Conservation (phyloP, 1,139 yeast genomes). For the Meyerozyma carpophila region DNA sequence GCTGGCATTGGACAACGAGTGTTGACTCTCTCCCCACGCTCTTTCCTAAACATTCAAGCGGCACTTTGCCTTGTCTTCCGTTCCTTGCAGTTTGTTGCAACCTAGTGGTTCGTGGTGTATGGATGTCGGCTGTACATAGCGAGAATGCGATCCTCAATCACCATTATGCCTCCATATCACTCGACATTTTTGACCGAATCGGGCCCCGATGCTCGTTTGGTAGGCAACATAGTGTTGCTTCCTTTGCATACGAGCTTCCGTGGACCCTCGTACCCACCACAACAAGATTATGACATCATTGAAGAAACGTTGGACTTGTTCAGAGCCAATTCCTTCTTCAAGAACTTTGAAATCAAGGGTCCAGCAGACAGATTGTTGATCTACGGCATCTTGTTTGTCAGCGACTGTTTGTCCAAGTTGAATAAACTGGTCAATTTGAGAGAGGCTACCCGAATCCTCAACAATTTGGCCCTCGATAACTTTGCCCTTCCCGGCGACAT, state of each 20-base stretch:
- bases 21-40: too few species aligned
- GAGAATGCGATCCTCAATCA: neutral
- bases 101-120: neutral
- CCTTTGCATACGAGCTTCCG: conserved; percentile 81
- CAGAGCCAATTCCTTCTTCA: conserved; percentile 93
- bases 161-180: conserved; percentile 69
- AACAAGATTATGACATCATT: conserved; percentile 79
- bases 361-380: conserved; percentile 92
- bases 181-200: conserved; percentile 81
- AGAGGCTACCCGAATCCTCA: conserved; percentile 72
- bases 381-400: conserved; percentile 87
- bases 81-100: too few species aligned
- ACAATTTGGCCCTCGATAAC: conserved; percentile 80
- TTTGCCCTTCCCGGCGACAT: conserved; percentile 94
- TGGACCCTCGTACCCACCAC: conserved; percentile 88
- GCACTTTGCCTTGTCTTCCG: too few species aligned
- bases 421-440: conserved; percentile 35
- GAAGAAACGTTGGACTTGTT: conserved; percentile 90
- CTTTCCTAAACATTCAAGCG: too few species aligned
- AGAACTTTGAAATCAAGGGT: conserved; percentile 94
- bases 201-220: conserved; percentile 27
- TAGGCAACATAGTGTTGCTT: conserved; percentile 71
- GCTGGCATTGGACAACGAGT: too few species aligned
- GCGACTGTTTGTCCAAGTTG: conserved; percentile 74
- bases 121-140: neutral